These are phyloP conservation scores for Suillus americanus DNA, from an alignment of 768 basidiomycete species.

Conservation along the genomic window DNA sequence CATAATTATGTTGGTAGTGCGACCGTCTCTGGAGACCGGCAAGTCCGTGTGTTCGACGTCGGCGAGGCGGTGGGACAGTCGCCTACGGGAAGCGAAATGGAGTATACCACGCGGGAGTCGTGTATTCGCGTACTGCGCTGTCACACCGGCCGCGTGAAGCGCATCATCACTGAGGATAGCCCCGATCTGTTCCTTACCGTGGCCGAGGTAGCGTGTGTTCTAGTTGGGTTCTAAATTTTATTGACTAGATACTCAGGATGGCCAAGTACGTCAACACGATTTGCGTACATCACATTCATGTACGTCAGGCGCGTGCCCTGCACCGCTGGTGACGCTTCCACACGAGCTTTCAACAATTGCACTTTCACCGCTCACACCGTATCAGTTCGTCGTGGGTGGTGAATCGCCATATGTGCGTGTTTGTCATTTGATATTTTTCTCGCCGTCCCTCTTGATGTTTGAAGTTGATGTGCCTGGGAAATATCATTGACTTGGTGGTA, in stretches of 20 bases:
- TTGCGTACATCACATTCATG: conserved; percentile 72
- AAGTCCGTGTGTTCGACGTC: conserved; percentile 80
- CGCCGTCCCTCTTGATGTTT: not conserved
- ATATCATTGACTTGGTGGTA: not conserved
- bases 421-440: not conserved
- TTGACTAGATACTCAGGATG: conserved; percentile 56
- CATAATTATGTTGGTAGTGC: conserved; percentile 40
- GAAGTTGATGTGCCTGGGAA: not conserved
- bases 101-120: conserved; percentile 46
- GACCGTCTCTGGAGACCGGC: conserved; percentile 71
- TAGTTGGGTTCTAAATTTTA: conserved; percentile 15
- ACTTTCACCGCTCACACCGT: conserved; percentile 75
- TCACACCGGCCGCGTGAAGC: conserved; percentile 72
- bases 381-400: conserved; percentile 85
- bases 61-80: conserved; percentile 40
- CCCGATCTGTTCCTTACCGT: conserved; percentile 76
- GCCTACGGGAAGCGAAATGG: conserved; percentile 41
- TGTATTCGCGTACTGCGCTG: conserved; percentile 62
- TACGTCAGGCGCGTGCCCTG: conserved; percentile 53
- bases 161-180: conserved; percentile 77
- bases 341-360: conserved; percentile 72
- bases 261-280: conserved; percentile 86
- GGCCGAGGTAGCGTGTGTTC: conserved; percentile 55
- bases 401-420: conserved; percentile 69
- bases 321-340: conserved; percentile 65